These are phyloP conservation scores for Sphaerobolus stellatus DNA, from an alignment of 1,284 basidiomycete species.

Conservation along the genomic window DNA sequence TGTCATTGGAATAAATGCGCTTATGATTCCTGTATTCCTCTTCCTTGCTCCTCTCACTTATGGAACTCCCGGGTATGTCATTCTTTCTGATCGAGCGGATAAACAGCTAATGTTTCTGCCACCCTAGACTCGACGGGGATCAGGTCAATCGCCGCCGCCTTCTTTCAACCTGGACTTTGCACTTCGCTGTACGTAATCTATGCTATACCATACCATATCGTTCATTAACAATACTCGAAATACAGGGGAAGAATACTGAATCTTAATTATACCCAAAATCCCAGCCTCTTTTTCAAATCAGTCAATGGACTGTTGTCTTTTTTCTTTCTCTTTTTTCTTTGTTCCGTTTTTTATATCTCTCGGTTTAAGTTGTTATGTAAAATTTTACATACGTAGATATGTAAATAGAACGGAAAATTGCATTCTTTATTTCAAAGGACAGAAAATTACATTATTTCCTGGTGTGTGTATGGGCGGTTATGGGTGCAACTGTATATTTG, in stretches of 20 bases:
- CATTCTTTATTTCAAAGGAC: no score
- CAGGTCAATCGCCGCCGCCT: constrained; percentile 71
- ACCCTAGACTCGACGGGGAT: constrained; percentile 64
- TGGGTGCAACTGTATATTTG: constrained; percentile 13
- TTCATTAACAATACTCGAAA: no score
- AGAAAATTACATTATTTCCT: neutral
- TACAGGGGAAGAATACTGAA: no score
- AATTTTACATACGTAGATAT: no score
- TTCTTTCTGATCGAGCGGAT: constrained; percentile 18
- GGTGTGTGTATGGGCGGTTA: neutral
- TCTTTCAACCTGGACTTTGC: constrained; percentile 77
- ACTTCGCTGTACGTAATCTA: constrained; percentile 66
- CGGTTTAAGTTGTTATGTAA: no score
- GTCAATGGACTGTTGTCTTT: no score
- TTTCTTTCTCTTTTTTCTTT: no score
- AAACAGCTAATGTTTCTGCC: constrained; percentile 15
- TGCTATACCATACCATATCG: no score
- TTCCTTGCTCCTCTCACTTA: constrained; percentile 89
- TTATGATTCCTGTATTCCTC: constrained; percentile 67
- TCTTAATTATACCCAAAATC: no score
- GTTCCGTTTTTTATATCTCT: no score
- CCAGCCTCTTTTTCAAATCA: no score
- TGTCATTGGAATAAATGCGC: constrained; percentile 57
- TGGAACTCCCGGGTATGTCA: constrained; percentile 82
- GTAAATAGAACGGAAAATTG: no score